phyloP scores from a whole-genome alignment of 805 yeast species.

The Torulaspora maleeae region DNA sequence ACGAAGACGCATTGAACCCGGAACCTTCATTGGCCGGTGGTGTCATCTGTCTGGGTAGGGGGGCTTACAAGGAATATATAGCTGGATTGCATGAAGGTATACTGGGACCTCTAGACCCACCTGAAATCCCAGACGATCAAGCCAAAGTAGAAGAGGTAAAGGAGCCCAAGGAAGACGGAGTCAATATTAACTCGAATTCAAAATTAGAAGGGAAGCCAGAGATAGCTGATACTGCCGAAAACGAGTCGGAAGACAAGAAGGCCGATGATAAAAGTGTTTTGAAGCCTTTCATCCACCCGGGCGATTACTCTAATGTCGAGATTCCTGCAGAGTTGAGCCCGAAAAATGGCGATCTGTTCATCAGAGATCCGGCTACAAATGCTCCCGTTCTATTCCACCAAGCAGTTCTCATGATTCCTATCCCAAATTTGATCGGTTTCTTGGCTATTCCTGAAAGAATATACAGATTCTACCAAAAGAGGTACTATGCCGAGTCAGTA shows the following conservation, averaged over 20 bases:
- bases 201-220: slow-evolving; percentile 13
- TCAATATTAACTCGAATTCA: slow-evolving; percentile 6
- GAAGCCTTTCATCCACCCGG: slow-evolving; percentile 58
- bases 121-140: slow-evolving; percentile 18
- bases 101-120: slow-evolving; percentile 77
- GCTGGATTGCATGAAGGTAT: slow-evolving; percentile 92
- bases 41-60: slow-evolving; percentile 87
- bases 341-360: slow-evolving; percentile 19
- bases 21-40: slow-evolving; percentile 65
- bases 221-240: slow-evolving; percentile 2
- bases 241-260: slow-evolving; percentile 10
- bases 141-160: slow-evolving; percentile 4
- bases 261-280: slow-evolving; percentile 37
- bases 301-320: slow-evolving; percentile 49
- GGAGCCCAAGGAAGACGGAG: background rate
- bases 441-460: slow-evolving; percentile 68
- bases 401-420: slow-evolving; percentile 71
- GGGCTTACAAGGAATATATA: slow-evolving; percentile 89
- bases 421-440: slow-evolving; percentile 78
- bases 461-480: slow-evolving; percentile 69
- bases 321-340: slow-evolving; percentile 60
- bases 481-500: slow-evolving; percentile 64
- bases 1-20: slow-evolving; percentile 45
- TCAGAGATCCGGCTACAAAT: slow-evolving; percentile 29
- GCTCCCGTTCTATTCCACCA: slow-evolving; percentile 65